phyloP scores from a whole-genome alignment of 2,329 filamentous ascomycete species.

The Diaporthe australafricana region DNA sequence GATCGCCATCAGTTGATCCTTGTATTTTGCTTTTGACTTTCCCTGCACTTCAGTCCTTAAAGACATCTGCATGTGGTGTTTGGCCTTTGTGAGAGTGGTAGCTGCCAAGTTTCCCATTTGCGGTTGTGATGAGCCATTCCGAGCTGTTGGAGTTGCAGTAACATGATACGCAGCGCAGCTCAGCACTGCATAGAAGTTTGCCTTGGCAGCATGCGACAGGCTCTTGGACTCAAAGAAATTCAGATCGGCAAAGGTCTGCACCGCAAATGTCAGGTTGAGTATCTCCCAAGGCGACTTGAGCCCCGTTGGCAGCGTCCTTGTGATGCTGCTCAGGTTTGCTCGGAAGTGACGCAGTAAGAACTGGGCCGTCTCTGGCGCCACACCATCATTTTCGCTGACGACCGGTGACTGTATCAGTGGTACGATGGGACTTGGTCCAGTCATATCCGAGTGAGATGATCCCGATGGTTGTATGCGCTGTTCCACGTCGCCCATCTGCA shows the following conservation, averaged over 20 bases:
- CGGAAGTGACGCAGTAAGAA: background rate
- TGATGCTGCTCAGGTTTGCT: background rate
- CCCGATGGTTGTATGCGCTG: background rate
- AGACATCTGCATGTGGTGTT: conserved; percentile 8
- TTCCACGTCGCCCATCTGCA: background rate
- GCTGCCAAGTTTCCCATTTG: background rate
- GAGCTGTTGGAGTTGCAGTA: background rate
- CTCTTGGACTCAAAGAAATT: background rate
- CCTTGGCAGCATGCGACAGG: background rate
- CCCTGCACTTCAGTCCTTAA: background rate
- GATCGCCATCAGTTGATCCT: conserved; percentile 8
- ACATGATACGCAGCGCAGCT: conserved; percentile 5
- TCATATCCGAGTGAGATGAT: background rate
- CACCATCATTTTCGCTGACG: background rate
- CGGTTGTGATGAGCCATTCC: background rate
- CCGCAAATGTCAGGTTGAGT: background rate
- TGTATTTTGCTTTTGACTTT: conserved; percentile 7
- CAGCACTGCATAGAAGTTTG: conserved; percentile 3
- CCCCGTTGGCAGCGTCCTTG: background rate
- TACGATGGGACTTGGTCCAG: background rate
- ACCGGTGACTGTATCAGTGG: background rate
- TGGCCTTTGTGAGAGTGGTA: background rate
- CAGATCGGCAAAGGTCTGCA: conserved; percentile 7
- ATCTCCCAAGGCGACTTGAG: conserved; percentile 7
- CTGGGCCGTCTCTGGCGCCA: background rate